Evolutionary conservation across 108 stramenopile genomes (phyloP), one percentile per base, ranked within the genome.

Genomic region (Nitzschia sp.): DNA sequence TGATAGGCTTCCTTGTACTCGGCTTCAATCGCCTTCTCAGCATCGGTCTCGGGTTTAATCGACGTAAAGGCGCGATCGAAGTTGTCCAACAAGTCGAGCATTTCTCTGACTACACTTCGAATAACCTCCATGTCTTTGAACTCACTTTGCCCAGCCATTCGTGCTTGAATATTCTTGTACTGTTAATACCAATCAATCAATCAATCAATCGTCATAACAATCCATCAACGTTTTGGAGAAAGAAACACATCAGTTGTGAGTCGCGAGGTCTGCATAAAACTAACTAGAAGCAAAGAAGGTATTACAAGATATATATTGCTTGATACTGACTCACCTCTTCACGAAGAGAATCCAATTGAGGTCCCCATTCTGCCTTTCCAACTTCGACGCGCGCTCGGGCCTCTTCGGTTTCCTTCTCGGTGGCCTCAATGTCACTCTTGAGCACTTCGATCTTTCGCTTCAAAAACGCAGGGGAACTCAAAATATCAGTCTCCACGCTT

Each of bases 291-390:
- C n/a, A n/a, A n/a, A n/a, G n/a, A n/a, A n/a, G n/a, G n/a, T n/a
- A n/a, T n/a, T n/a, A n/a, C n/a, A n/a, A n/a, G n/a, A n/a, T n/a
- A n/a, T n/a, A n/a, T n/a, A n/a, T n/a, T n/a, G n/a, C n/a, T n/a
- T n/a, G n/a, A n/a, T n/a, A n/a, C 41, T 41, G 25, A 69, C 84
- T 71, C 55, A 88, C 87, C 84, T 93, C 91, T 57, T 44, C 63
- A 47, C 73, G 59, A 48, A 93, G 52, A 16, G 63, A 58, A 22
- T 85, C 87, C 48, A 93, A 61, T 63, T 93, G 83, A 38, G 76
- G 70, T 44, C 84, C 87, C 94, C 94, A 95, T 79, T 95, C 94
- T 15, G 62, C 88, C 64, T 92, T 90, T 21, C 79, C 88, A 45
- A 53, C 80, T 54, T 79, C 73, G 32, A 80, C 46, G 21, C 68